Evolutionary conservation across 1,139 yeast genomes (phyloP).

Genomic region (Nakaseomyces nivariensis): DNA sequence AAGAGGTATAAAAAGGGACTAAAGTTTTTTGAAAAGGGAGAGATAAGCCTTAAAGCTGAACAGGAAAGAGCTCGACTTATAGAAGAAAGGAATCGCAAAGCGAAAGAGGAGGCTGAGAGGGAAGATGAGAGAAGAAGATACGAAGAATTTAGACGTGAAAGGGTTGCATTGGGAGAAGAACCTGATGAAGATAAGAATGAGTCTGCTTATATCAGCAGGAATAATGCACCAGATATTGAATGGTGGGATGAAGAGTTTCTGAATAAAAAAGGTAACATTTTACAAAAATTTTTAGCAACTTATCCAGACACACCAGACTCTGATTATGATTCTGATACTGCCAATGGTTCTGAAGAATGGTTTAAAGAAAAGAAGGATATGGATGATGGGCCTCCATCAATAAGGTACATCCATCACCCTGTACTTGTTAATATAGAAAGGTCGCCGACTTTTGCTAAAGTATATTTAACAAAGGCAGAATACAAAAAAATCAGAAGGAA

Average conservation of each 20-base stretch:
- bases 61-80: slow-evolving; percentile 9
- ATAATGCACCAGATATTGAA: slow-evolving; percentile 10
- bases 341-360: slow-evolving; percentile 16
- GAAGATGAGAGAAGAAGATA: slow-evolving; percentile 6
- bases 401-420: slow-evolving; percentile 68
- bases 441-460: slow-evolving; percentile 37
- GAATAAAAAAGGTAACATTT: slow-evolving; percentile 9
- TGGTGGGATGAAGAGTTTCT: slow-evolving; percentile 28
- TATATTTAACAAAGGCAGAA: slow-evolving; percentile 70
- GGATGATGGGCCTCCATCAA: slow-evolving; percentile 19
- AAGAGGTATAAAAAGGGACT: slow-evolving; percentile 13
- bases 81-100: neutral
- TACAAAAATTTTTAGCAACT: slow-evolving; percentile 15
- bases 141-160: neutral
- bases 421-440: slow-evolving; percentile 52
- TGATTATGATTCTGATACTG: slow-evolving; percentile 15
- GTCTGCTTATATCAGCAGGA: slow-evolving; percentile 11
- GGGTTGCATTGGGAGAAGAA: slow-evolving; percentile 18
- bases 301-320: slow-evolving; percentile 11
- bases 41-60: slow-evolving; percentile 12
- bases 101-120: slow-evolving; percentile 1
- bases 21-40: slow-evolving; percentile 20
- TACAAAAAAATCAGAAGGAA: slow-evolving; percentile 64
- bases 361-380: slow-evolving; percentile 12
- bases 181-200: slow-evolving; percentile 22